phyloP scores from a whole-genome alignment of 2,329 filamentous ascomycete genomes.

The Pseudopyrenochaeta lycopersici region DNA sequence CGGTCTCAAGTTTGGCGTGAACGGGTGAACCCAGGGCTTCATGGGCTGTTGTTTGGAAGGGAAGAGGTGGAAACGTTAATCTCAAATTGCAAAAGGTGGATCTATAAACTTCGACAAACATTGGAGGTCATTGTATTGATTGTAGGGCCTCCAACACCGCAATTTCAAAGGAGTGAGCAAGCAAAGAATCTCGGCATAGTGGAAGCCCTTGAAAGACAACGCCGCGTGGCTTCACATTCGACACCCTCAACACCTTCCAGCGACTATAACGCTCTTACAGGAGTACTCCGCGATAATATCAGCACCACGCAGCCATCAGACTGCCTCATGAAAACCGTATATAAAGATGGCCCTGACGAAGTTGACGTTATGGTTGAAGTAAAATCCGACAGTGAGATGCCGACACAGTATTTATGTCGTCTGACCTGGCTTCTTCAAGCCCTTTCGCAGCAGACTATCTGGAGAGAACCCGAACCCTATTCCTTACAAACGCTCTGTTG shows the following conservation, averaged over 20 bases:
- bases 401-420: constrained; percentile 17
- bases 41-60: constrained; percentile 11
- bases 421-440: constrained; percentile 23
- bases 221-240: constrained; percentile 5
- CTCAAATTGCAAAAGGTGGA: constrained; percentile 7
- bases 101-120: constrained; percentile 16
- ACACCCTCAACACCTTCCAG: constrained; percentile 3
- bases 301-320: neutral
- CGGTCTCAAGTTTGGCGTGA: constrained; percentile 18
- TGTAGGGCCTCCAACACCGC: constrained; percentile 13
- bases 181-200: constrained; percentile 15
- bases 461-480: constrained; percentile 12
- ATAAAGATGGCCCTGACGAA: constrained; percentile 14
- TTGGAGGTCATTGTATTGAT: constrained; percentile 18
- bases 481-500: constrained; percentile 19
- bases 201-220: constrained; percentile 18
- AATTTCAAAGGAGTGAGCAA: constrained; percentile 9
- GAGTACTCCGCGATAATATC: constrained; percentile 11
- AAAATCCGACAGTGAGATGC: constrained; percentile 71
- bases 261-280: constrained; percentile 14
- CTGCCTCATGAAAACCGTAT: constrained; percentile 17
- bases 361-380: constrained; percentile 63
- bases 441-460: constrained; percentile 4
- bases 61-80: constrained; percentile 16
- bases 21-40: constrained; percentile 8